phyloP scores from a whole-genome alignment of 2,329 filamentous ascomycete genomes.

The Raffaelea deltoideospora region DNA sequence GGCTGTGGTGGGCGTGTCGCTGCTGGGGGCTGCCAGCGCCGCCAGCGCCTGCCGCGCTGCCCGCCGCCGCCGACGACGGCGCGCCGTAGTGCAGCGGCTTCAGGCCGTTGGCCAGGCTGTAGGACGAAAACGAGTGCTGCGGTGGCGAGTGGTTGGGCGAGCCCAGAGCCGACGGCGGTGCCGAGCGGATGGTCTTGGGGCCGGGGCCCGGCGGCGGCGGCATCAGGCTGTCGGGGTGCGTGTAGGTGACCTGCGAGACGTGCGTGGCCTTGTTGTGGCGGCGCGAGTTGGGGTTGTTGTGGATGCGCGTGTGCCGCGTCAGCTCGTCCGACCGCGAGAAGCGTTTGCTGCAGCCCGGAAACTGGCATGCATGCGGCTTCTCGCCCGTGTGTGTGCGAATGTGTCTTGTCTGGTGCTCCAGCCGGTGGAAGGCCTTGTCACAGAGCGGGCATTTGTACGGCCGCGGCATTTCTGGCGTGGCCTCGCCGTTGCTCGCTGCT shows the following conservation, averaged over 20 bases:
- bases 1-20: constrained; percentile 15
- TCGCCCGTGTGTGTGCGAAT: constrained; percentile 67
- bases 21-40: constrained; percentile 13
- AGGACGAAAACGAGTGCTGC: constrained; percentile 72
- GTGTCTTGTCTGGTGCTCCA: constrained; percentile 84
- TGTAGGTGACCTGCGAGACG: constrained; percentile 27
- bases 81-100: constrained; percentile 32
- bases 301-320: constrained; percentile 91
- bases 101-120: constrained; percentile 30
- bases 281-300: constrained; percentile 96
- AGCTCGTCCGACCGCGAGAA: constrained; percentile 94
- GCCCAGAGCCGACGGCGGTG: constrained; percentile 68
- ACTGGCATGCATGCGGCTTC: constrained; percentile 93
- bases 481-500: constrained; percentile 44
- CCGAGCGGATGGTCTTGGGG: constrained; percentile 73
- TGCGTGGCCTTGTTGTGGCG: constrained; percentile 66
- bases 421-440: constrained; percentile 94
- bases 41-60: neutral
- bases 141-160: constrained; percentile 96
- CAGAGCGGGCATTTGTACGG: constrained; percentile 98
- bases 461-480: constrained; percentile 58
- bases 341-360: constrained; percentile 89
- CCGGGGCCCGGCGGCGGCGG: constrained; percentile 60
- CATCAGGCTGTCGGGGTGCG: constrained; percentile 53
- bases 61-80: constrained; percentile 25